Conservation (phyloP, 73 alveolate genomes). For the Uronychia setigera region DNA sequence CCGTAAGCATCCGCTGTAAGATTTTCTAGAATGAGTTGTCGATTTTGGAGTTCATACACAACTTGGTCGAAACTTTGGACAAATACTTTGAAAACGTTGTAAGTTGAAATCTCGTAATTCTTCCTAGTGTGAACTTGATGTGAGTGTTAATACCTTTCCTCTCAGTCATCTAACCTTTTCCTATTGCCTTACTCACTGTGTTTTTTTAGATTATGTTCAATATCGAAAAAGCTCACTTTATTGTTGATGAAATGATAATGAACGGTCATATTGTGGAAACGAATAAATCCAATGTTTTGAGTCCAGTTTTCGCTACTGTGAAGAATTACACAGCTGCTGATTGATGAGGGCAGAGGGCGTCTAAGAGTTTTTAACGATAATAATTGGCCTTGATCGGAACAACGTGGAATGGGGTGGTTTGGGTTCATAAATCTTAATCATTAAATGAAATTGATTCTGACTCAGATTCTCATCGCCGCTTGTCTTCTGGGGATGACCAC, state of each 20-base stretch:
- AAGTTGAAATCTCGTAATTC: too few relatives aligned
- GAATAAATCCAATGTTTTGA: conserved; percentile 84
- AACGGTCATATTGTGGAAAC: conserved; percentile 97
- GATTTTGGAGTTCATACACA: conserved; percentile 96
- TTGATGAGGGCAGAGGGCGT: too few relatives aligned
- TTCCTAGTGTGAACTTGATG: conserved; percentile 93
- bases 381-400: too few relatives aligned
- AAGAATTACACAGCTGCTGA: too few relatives aligned
- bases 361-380: too few relatives aligned
- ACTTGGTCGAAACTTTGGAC: conserved; percentile 94
- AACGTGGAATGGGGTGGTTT: too few relatives aligned
- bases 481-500: too few relatives aligned
- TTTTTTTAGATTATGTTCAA: conserved; percentile 86
- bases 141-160: conserved; percentile 1
- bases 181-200: not conserved
- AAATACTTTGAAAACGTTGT: conserved; percentile 98
- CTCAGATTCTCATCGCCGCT: too few relatives aligned
- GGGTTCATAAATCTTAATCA: too few relatives aligned
- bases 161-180: not conserved
- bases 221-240: conserved; percentile 97
- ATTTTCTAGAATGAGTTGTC: conserved; percentile 98
- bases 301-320: conserved; percentile 67
- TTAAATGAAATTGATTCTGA: too few relatives aligned
- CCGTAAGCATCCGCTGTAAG: too few relatives aligned
- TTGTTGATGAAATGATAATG: conserved; percentile 97